phyloP scores from a whole-genome alignment of 306 rosid species.

The Vigna hirtella region DNA sequence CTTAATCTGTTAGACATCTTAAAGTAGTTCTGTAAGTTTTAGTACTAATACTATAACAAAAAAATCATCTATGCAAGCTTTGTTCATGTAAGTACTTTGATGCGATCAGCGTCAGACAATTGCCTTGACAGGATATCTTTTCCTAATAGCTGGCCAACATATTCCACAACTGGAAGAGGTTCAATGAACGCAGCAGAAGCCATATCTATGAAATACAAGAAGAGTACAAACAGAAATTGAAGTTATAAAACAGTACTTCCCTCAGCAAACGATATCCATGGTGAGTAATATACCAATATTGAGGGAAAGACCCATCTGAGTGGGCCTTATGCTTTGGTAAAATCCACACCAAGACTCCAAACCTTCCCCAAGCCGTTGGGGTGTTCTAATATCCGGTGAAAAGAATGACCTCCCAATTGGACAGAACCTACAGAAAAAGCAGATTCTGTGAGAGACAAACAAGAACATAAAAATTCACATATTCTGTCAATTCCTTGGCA shows the following conservation, averaged over 20 bases:
- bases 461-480: slow-evolving; percentile 26
- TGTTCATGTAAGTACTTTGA: slow-evolving; percentile 65
- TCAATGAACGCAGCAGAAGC: slow-evolving; percentile 98
- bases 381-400: slow-evolving; percentile 83
- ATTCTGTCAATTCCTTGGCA: neutral
- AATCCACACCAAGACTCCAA: slow-evolving; percentile 98
- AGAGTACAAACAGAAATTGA: slow-evolving; percentile 9
- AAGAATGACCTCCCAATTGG: slow-evolving; percentile 95
- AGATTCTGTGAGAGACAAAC: slow-evolving; percentile 41
- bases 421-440: slow-evolving; percentile 65
- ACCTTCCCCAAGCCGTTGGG: slow-evolving; percentile 94
- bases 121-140: slow-evolving; percentile 88
- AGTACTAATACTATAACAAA: slow-evolving; percentile 1
- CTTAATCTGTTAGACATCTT: slow-evolving; percentile 73
- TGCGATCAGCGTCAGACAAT: slow-evolving; percentile 88
- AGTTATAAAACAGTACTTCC: slow-evolving; percentile 23
- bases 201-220: slow-evolving; percentile 68
- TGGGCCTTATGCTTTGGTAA: slow-evolving; percentile 98
- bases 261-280: neutral
- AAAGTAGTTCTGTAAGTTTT: slow-evolving; percentile 35
- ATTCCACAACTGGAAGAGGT: slow-evolving; percentile 96
- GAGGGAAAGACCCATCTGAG: slow-evolving; percentile 99
- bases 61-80: neutral
- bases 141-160: slow-evolving; percentile 86
- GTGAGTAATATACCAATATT: slow-evolving; percentile 70